Base-by-base conservation (phyloP, 2,329 filamentous ascomycete genomes). In the Sporothrix pallida region DNA sequence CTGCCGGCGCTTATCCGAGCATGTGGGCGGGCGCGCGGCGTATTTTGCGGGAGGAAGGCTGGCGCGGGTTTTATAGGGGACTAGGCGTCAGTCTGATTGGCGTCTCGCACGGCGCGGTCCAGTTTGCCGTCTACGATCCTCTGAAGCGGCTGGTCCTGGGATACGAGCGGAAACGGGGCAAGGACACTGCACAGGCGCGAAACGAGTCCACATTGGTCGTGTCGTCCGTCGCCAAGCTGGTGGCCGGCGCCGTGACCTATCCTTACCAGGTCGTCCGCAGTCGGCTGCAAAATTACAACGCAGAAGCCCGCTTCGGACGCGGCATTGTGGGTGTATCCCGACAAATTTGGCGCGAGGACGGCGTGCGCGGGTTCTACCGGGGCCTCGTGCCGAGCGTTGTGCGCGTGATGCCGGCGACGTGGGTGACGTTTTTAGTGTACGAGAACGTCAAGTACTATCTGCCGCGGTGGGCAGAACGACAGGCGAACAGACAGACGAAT, bases 341-440 rank as follows among this genome's bases (percentile, higher is more conserved):
- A 74, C 90, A 92, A 82, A 90, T 97, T 44, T 97, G 93, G 90
- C 83, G 80, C 72, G 91, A 93, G 77, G 95, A 98, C 80, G 95
- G 96, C 0, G 74, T 92, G 46, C 84, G 87, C 10, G 95, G 95
- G 0, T 98, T 98, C 82, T 99, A 98, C 82, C 93, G 95, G 77
- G 96, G 96, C 1, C 84, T 98, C 73, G 90, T 93, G 56, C 95
- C 95, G 0, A 97, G 95, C 77, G 87, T 97, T n/a, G 85, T 97
- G 71, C 89, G 96, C 75, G 96, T 98, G 42, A 86, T 99, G 81
- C 96, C 96, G 3, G 95, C 94, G 46, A 98, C 96, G 3, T 97
- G 96, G 89, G 93, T 98, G 72, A 98, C 95, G 1, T 98, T 99
- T 80, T 83, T 99, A 78, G 95, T 98, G 31, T 98, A 98, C 83